Evolutionary conservation across 140 eudicot genomes (phyloP).

Genomic region (Anethum foeniculum): DNA sequence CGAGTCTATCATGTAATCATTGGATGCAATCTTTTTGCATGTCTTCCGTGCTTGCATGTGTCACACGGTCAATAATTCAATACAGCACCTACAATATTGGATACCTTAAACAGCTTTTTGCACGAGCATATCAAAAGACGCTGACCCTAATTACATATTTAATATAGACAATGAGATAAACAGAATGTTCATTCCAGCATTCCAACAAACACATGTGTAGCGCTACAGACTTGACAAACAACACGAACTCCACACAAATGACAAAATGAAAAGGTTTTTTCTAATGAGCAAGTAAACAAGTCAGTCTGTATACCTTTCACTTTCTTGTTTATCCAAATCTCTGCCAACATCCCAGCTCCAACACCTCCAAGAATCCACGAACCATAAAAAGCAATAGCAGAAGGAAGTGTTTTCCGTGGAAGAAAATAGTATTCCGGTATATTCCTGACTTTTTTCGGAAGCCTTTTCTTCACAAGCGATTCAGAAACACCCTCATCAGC

Average conservation of each 20-base stretch:
- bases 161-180: neutral
- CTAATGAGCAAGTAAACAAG: neutral
- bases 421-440: constrained; percentile 83
- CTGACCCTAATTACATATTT: neutral
- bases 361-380: constrained; percentile 76
- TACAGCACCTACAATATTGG: neutral
- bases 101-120: neutral
- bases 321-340: constrained; percentile 86
- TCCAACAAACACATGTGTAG: neutral
- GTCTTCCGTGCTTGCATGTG: no score
- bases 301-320: constrained; percentile 53
- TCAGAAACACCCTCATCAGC: constrained; percentile 30
- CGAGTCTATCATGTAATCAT: no score
- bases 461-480: constrained; percentile 64
- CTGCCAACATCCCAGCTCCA: constrained; percentile 95
- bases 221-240: neutral
- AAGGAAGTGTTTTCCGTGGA: constrained; percentile 69
- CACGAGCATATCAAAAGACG: neutral
- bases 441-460: constrained; percentile 57
- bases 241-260: neutral
- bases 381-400: constrained; percentile 69
- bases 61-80: neutral
- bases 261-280: neutral
- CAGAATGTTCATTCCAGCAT: neutral
- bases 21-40: neutral